Conservation (phyloP, 805 yeast genomes). For the Cyberlindnera lachancei region DNA sequence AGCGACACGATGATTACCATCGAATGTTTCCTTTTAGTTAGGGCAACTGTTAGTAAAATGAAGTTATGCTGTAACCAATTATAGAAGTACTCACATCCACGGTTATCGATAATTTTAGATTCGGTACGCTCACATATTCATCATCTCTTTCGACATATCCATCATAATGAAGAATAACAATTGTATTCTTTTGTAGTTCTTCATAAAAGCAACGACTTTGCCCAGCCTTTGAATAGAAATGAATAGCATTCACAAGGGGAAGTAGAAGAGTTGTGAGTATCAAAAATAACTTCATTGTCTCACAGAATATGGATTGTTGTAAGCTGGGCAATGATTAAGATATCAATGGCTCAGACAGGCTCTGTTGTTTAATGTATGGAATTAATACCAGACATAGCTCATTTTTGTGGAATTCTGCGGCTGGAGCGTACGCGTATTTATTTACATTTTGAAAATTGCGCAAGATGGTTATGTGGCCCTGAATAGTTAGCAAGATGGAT, state of each 20-base stretch:
- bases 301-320: too few species aligned
- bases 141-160: conserved; percentile 51
- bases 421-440: too few species aligned
- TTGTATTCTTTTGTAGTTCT: conserved; percentile 68
- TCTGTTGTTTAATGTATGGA: too few species aligned
- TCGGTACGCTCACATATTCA: conserved; percentile 44
- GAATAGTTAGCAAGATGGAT: too few species aligned
- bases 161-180: conserved; percentile 72
- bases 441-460: too few species aligned
- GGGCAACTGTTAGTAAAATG: conserved; percentile 13
- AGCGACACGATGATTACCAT: conserved; percentile 72
- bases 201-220: conserved; percentile 79
- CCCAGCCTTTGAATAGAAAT: conserved; percentile 72
- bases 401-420: too few species aligned
- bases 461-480: too few species aligned
- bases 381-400: too few species aligned
- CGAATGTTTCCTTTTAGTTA: conserved; percentile 60
- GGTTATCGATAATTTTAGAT: conserved; percentile 56
- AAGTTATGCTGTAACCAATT: too few species aligned
- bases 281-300: not conserved
- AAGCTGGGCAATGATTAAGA: too few species aligned
- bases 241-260: conserved; percentile 30
- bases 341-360: too few species aligned
- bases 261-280: not conserved
- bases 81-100: conserved; percentile 42